These are phyloP conservation scores for Gonium pectorale DNA, from an alignment of 139 green algal genomes.

Conservation along the genomic window DNA sequence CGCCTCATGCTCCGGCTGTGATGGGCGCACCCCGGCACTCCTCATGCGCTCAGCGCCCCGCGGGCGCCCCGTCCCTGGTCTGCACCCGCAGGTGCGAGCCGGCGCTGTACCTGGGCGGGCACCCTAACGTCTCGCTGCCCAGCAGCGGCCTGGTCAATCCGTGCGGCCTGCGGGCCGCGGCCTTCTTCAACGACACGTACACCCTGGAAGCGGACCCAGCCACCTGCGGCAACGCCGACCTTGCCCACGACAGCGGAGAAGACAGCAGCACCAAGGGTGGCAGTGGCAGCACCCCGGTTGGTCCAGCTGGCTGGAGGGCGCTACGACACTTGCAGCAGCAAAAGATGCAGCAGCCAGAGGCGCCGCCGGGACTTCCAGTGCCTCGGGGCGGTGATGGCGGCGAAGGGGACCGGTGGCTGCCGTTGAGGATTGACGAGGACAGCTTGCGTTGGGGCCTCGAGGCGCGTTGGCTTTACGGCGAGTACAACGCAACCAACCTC, in stretches of 20 bases:
- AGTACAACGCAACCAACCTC: slow-evolving; percentile 75
- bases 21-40: too few species aligned
- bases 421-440: slow-evolving; percentile 62
- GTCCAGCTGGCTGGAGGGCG: not conserved
- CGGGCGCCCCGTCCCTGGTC: not conserved
- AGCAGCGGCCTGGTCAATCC: slow-evolving; percentile 71
- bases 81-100: not conserved
- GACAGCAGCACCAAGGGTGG: not conserved
- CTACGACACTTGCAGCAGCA: not conserved
- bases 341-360: not conserved
- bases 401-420: too few species aligned
- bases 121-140: slow-evolving; percentile 14
- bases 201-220: not conserved
- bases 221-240: not conserved
- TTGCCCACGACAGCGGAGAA: too few species aligned
- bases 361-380: too few species aligned
- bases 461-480: slow-evolving; percentile 74
- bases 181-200: slow-evolving; percentile 89
- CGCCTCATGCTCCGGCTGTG: too few species aligned
- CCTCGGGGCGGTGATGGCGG: too few species aligned
- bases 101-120: not conserved
- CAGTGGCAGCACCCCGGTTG: not conserved
- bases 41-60: too few species aligned
- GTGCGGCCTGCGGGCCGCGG: slow-evolving; percentile 86
- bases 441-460: slow-evolving; percentile 84